Percentiles rank a stretch among this genome's conserved stretches.
Evolutionary conservation across 1,284 basidiomycete species (phyloP).

Genomic region (Abortiporus biennis): DNA sequence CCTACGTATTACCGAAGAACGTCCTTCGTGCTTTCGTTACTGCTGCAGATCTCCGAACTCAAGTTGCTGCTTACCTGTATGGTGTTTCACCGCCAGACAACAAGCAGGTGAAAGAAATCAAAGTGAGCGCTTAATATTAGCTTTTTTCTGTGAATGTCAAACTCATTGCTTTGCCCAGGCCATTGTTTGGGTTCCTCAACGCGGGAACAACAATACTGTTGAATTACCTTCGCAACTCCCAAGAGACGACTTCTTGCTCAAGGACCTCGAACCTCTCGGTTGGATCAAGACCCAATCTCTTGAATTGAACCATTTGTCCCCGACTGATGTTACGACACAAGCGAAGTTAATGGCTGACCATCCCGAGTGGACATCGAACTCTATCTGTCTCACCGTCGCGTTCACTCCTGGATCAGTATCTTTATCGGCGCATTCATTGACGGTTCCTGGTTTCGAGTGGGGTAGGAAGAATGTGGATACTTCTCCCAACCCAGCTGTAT

Average conservation of each 20-base stretch:
- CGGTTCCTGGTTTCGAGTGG: constrained; percentile 96
- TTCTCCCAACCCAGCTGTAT: constrained; percentile 73
- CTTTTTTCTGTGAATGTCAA: constrained; percentile 1
- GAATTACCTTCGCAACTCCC: constrained; percentile 86
- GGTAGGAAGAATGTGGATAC: constrained; percentile 89
- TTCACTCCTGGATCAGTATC: constrained; percentile 99
- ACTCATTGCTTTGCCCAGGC: constrained; percentile 40
- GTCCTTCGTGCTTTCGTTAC: constrained; percentile 93
- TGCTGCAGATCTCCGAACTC: constrained; percentile 91
- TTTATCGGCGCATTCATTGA: constrained; percentile 87
- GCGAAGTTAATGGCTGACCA: constrained; percentile 96
- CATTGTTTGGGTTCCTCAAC: constrained; percentile 92
- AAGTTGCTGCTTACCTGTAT: constrained; percentile 93
- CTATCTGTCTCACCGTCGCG: constrained; percentile 90
- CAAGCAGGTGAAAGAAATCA: constrained; percentile 98
- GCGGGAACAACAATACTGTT: constrained; percentile 91
- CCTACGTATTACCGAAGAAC: constrained; percentile 98
- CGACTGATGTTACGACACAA: constrained; percentile 93
- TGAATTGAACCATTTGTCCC: constrained; percentile 89
- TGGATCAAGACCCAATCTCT: constrained; percentile 97
- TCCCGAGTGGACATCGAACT: constrained; percentile 90
- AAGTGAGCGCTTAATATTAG: constrained; percentile 36
- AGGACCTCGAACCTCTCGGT: constrained; percentile 93
- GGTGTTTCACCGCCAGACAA: constrained; percentile 93
- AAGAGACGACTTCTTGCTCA: constrained; percentile 90